Evolutionary conservation across 2,329 filamentous ascomycete genomes (phyloP).

Genomic region (Colletotrichum zoysiae): DNA sequence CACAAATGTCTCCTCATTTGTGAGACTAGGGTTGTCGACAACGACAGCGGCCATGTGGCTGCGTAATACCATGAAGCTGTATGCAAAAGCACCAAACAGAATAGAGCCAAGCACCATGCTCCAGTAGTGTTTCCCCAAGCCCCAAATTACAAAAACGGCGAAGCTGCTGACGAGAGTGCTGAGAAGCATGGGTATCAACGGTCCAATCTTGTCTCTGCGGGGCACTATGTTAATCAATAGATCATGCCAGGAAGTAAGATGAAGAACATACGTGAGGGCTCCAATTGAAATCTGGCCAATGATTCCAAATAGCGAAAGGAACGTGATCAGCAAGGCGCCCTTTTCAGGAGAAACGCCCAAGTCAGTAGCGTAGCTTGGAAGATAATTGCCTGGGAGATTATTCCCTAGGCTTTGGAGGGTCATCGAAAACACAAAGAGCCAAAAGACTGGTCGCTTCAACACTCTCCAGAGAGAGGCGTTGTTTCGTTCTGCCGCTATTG

Average conservation of each 20-base stretch:
- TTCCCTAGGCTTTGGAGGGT: constrained; percentile 19
- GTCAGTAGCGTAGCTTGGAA: constrained; percentile 25
- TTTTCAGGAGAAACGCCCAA: constrained; percentile 11
- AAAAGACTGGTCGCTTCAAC: not conserved
- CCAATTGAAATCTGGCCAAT: constrained; percentile 17
- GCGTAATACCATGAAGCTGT: constrained; percentile 25
- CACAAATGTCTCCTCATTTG: constrained; percentile 12
- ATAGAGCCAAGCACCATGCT: constrained; percentile 19
- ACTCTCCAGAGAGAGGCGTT: not conserved
- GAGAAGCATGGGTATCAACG: constrained; percentile 19
- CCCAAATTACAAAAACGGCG: constrained; percentile 10
- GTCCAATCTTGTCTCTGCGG: constrained; percentile 12
- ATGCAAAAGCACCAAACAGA: constrained; percentile 29
- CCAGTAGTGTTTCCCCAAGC: constrained; percentile 22
- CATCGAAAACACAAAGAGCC: constrained; percentile 26
- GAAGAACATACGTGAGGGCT: constrained; percentile 4
- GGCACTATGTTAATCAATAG: not conserved
- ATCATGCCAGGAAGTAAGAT: accelerated
- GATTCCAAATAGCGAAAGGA: constrained; percentile 10
- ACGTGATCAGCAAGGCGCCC: constrained; percentile 15
- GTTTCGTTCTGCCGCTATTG: not conserved
- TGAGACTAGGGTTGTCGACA: not conserved
- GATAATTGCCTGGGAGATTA: constrained; percentile 19
- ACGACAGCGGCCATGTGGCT: constrained; percentile 28
- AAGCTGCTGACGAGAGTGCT: constrained; percentile 26